phyloP scores from a whole-genome alignment of 192 early-diverging fungal species.

The Cetraspora pellucida region DNA sequence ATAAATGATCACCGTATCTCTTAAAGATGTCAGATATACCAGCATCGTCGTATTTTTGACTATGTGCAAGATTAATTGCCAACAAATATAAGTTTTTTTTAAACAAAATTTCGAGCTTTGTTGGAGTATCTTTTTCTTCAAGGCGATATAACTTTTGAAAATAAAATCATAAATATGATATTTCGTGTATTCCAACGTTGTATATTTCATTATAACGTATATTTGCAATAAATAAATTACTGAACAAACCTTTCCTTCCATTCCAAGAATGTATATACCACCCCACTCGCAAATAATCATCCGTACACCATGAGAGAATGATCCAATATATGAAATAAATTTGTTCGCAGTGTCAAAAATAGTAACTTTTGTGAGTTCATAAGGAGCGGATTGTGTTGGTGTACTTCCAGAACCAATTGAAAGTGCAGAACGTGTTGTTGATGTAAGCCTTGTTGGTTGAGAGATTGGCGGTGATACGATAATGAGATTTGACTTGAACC shows the following conservation, averaged over 20 bases:
- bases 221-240: background rate
- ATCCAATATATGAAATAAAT: constrained; percentile 84
- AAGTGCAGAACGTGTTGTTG: constrained; percentile 37
- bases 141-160: constrained; percentile 68
- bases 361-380: constrained; percentile 62
- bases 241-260: constrained; percentile 63
- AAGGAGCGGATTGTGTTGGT: constrained; percentile 30
- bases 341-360: constrained; percentile 93
- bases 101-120: constrained; percentile 87
- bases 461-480: constrained; percentile 65
- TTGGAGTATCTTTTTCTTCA: constrained; percentile 84
- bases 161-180: background rate
- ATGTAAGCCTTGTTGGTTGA: constrained; percentile 41
- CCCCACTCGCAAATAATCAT: constrained; percentile 88
- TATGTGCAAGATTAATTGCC: constrained; percentile 84
- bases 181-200: no score
- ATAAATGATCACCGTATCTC: constrained; percentile 94
- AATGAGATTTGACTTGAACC: constrained; percentile 76
- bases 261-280: constrained; percentile 82
- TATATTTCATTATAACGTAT: background rate
- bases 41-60: constrained; percentile 76
- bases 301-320: constrained; percentile 69
- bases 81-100: constrained; percentile 88
- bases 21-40: constrained; percentile 92
- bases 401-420: constrained; percentile 25